phyloP scores from a whole-genome alignment of 768 basidiomycete species.

The Calocera cornea region DNA sequence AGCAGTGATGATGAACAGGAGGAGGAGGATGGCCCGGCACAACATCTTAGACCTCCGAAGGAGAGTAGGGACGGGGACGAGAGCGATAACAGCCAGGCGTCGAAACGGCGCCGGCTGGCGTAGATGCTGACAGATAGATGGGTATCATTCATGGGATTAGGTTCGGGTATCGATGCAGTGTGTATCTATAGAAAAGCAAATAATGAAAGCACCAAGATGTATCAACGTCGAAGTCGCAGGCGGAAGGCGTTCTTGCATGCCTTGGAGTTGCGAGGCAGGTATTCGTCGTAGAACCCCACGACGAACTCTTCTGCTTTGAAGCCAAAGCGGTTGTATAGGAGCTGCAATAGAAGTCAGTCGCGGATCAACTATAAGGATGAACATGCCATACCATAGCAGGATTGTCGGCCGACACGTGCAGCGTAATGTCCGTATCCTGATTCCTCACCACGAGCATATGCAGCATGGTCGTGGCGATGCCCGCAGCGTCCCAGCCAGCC shows the following conservation, averaged over 20 bases:
- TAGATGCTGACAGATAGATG: not conserved
- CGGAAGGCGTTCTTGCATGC: constrained; percentile 71
- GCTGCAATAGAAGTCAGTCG: constrained; percentile 27
- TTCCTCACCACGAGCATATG: constrained; percentile 61
- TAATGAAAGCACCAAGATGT: not conserved
- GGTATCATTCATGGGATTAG: constrained; percentile 2
- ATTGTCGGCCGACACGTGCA: constrained; percentile 72
- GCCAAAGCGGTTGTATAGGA: constrained; percentile 73
- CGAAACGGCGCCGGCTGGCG: not conserved
- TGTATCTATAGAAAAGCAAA: not conserved
- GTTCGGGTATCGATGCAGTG: not conserved
- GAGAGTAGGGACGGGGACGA: not conserved
- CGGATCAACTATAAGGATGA: constrained; percentile 1
- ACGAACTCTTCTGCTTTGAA: constrained; percentile 81
- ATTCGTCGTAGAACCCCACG: constrained; percentile 66
- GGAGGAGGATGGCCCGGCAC: not conserved
- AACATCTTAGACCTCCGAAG: not conserved
- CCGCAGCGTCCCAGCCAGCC: constrained; percentile 66
- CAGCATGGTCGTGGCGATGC: constrained; percentile 71
- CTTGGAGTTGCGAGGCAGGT: constrained; percentile 53
- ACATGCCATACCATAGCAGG: constrained; percentile 51
- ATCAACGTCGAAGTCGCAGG: constrained; percentile 47
- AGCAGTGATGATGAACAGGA: not conserved
- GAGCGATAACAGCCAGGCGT: constrained; percentile 2
- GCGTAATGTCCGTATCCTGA: constrained; percentile 60